phyloP scores from a whole-genome alignment of 805 yeast genomes.

The Candida xiaguanensis region DNA sequence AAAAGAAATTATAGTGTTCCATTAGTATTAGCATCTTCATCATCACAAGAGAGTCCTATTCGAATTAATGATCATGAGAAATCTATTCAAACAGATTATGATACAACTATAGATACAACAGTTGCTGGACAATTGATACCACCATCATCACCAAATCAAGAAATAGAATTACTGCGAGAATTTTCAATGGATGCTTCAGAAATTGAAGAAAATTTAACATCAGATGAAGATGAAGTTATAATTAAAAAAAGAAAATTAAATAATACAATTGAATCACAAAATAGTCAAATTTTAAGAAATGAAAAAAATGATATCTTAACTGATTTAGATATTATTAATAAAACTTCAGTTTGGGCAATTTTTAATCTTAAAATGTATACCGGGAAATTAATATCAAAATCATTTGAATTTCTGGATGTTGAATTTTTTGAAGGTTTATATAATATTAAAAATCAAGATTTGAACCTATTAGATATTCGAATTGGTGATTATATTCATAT shows the following conservation, averaged over 20 bases:
- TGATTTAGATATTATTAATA: constrained; percentile 13
- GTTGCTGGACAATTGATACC: constrained; percentile 6
- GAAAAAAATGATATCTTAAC: constrained; percentile 12
- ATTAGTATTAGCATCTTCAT: constrained; percentile 5
- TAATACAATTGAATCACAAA: constrained; percentile 15
- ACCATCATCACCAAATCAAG: constrained; percentile 7
- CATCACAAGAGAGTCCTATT: background rate
- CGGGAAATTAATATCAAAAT: constrained; percentile 35
- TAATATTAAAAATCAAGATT: constrained; percentile 32
- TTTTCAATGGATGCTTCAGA: constrained; percentile 3
- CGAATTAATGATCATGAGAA: background rate
- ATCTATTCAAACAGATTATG: constrained; percentile 2
- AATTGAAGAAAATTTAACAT: constrained; percentile 4
- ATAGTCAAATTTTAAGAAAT: constrained; percentile 7
- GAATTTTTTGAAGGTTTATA: constrained; percentile 38
- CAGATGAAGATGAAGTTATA: constrained; percentile 4
- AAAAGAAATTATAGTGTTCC: constrained; percentile 1
- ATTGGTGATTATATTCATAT: constrained; percentile 52
- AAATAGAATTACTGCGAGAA: background rate
- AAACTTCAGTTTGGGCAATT: constrained; percentile 50
- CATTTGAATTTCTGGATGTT: constrained; percentile 28
- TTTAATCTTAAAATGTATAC: constrained; percentile 49
- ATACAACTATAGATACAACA: constrained; percentile 4
- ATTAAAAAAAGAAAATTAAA: constrained; percentile 10
- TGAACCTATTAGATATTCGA: constrained; percentile 48